Evolutionary conservation across 2,329 filamentous ascomycete species (phyloP).

Genomic region (Chaetomium strumarium): DNA sequence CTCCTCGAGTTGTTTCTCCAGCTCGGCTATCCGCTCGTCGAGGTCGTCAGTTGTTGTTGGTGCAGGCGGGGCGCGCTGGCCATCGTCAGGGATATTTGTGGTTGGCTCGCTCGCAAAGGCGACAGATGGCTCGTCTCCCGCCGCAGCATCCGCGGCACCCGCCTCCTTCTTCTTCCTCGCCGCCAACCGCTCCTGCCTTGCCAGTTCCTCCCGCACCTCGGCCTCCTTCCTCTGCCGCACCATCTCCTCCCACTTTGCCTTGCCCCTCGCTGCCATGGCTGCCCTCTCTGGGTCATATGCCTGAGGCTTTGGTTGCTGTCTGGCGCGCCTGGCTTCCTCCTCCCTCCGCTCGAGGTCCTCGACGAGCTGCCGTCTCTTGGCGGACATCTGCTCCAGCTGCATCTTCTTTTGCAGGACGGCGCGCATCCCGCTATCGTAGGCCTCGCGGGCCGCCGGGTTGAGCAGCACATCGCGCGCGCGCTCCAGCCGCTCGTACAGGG

Average conservation of each 20-base stretch:
- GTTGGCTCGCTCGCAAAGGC: neutral
- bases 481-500: constrained; percentile 79
- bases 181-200: constrained; percentile 32
- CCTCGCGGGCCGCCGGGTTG: constrained; percentile 61
- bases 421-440: constrained; percentile 72
- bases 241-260: constrained; percentile 34
- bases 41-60: constrained; percentile 14
- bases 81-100: neutral
- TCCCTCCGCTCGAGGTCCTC: constrained; percentile 58
- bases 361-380: constrained; percentile 67
- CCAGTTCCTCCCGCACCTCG: constrained; percentile 31
- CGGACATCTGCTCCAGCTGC: constrained; percentile 68
- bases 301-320: constrained; percentile 14
- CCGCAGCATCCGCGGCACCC: neutral
- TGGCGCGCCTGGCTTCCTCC: constrained; percentile 62
- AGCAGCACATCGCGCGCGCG: constrained; percentile 81
- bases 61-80: neutral
- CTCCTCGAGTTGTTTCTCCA: constrained; percentile 40
- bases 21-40: constrained; percentile 37
- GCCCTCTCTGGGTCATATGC: constrained; percentile 28
- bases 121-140: neutral
- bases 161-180: constrained; percentile 21
- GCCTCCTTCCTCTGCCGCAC: constrained; percentile 38
- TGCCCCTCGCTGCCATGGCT: constrained; percentile 31
- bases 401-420: constrained; percentile 64